Evolutionary conservation across 1,284 basidiomycete species (phyloP), one percentile per base, ranked within the genome.

Genomic region (Melampsora abietis-canadensis): DNA sequence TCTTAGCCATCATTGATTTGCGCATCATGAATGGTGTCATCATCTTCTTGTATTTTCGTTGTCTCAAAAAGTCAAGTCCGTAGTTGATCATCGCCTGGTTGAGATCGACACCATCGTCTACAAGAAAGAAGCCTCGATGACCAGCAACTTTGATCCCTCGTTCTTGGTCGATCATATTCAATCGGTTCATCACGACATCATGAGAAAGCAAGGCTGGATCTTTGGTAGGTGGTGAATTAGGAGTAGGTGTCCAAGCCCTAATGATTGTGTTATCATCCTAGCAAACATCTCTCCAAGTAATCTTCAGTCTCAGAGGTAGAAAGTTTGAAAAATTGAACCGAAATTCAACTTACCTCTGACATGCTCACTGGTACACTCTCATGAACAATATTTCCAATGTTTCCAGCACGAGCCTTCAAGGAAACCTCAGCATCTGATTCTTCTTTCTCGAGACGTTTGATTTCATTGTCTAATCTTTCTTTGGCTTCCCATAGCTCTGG

Each of bases 21-120:
- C 94, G 93, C 91, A 98, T 97, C 86, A 98, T 91, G 85, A 98
- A 98, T 0, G 95, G 95, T 0, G 94, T 92, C 83, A 95, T 93
- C 76, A 98, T 88, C 85, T 96, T 98, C 84, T 90, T 95, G 87
- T 91, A 98, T 1, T 86, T 87, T 67, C 86, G 86, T 77, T 87
- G 88, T 60, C 92, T 87, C 75, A 98, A 85, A 83, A 96, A 98
- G 82, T 98, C 91, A 76, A 98, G 88, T 1, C 92, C 94, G 81
- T 98, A 98, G 77, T 89, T 88, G 83, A 98, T 92, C 75, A 98
- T 85, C 0, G 96, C 95, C 83, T 95, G 94, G 83, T 98, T 98
- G 65, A 98, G 88, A 84, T 98, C 95, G 78, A 98, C 88, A 76
- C 95, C 95, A 80, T 98, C 94, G 81, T 92, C 90, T 7, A 89